phyloP scores from a whole-genome alignment of 2,329 filamentous ascomycete genomes.

The Malbranchea zuffiana region DNA sequence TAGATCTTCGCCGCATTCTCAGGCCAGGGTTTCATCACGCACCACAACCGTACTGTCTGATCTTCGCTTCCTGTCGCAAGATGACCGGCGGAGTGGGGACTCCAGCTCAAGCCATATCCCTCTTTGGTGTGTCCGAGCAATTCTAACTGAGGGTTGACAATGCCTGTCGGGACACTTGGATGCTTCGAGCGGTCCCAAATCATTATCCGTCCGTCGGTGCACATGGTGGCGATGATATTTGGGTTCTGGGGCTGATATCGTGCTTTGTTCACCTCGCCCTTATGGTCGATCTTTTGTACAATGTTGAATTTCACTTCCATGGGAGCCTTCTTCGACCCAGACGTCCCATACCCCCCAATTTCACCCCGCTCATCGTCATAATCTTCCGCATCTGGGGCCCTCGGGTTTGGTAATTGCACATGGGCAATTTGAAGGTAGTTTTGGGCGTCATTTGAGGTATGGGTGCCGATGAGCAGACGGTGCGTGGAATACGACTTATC shows the following conservation, averaged over 20 bases:
- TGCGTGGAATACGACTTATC: slow-evolving; percentile 82
- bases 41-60: slow-evolving; percentile 84
- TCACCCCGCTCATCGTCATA: slow-evolving; percentile 89
- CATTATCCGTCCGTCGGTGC: slow-evolving; percentile 74
- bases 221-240: slow-evolving; percentile 89
- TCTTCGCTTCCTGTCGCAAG: slow-evolving; percentile 89
- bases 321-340: slow-evolving; percentile 53
- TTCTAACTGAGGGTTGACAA: slow-evolving; percentile 70
- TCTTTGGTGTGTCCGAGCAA: slow-evolving; percentile 76
- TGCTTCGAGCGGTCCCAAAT: slow-evolving; percentile 97
- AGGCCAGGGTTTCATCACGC: slow-evolving; percentile 22
- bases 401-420: slow-evolving; percentile 77
- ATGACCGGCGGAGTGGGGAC: slow-evolving; percentile 66
- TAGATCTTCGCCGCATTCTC: no score
- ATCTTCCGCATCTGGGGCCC: slow-evolving; percentile 58
- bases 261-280: slow-evolving; percentile 95
- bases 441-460: slow-evolving; percentile 72
- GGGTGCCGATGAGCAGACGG: slow-evolving; percentile 83
- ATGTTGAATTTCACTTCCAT: slow-evolving; percentile 75
- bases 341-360: slow-evolving; percentile 80
- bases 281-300: slow-evolving; percentile 91
- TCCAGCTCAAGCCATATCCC: slow-evolving; percentile 91
- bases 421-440: slow-evolving; percentile 95
- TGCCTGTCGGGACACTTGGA: slow-evolving; percentile 61
- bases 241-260: slow-evolving; percentile 96